A percentile compares a stretch with the other conserved stretches of the same genome.
Conservation (phyloP, 257 asterid genomes). For the Hygrophila difformis region DNA sequence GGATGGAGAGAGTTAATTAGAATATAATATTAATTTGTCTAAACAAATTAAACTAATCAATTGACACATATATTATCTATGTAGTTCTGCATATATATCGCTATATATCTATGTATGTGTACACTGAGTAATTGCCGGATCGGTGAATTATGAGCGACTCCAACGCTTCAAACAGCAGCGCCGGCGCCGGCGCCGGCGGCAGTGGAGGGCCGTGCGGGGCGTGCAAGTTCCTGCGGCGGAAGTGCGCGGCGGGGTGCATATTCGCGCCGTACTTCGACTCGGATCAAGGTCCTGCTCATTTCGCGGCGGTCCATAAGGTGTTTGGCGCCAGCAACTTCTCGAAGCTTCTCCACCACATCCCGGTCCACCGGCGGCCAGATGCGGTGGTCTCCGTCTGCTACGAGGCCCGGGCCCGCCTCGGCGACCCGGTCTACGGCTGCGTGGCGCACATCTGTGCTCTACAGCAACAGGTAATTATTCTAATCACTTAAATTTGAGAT, state of each 20-base stretch:
- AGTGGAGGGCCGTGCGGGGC: slow-evolving; percentile 83
- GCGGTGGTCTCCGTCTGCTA: slow-evolving; percentile 61
- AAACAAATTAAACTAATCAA: too few relatives aligned
- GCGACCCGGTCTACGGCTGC: slow-evolving; percentile 89
- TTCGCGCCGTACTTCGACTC: slow-evolving; percentile 80
- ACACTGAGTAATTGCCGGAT: too few relatives aligned
- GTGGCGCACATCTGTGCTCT: slow-evolving; percentile 80
- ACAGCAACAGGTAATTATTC: slow-evolving; percentile 73
- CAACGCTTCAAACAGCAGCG: background rate
- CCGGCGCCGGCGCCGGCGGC: slow-evolving; percentile 22
- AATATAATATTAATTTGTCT: too few relatives aligned
- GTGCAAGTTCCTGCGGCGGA: slow-evolving; percentile 79
- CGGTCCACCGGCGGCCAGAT: slow-evolving; percentile 53
- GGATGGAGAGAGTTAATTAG: too few relatives aligned
- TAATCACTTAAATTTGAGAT: too few relatives aligned
- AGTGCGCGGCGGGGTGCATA: slow-evolving; percentile 66
- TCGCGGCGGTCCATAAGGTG: too few relatives aligned
- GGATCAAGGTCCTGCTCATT: slow-evolving; percentile 79
- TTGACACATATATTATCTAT: too few relatives aligned
- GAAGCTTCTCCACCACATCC: slow-evolving; percentile 56
- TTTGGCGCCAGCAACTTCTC: slow-evolving; percentile 81
- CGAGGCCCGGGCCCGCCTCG: slow-evolving; percentile 75
- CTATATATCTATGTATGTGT: too few relatives aligned
- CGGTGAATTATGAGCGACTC: too few relatives aligned
- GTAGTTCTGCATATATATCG: too few relatives aligned